These are phyloP conservation scores for Globisporangium middletonii DNA, from an alignment of 352 stramenopile genomes.

Conservation along the genomic window DNA sequence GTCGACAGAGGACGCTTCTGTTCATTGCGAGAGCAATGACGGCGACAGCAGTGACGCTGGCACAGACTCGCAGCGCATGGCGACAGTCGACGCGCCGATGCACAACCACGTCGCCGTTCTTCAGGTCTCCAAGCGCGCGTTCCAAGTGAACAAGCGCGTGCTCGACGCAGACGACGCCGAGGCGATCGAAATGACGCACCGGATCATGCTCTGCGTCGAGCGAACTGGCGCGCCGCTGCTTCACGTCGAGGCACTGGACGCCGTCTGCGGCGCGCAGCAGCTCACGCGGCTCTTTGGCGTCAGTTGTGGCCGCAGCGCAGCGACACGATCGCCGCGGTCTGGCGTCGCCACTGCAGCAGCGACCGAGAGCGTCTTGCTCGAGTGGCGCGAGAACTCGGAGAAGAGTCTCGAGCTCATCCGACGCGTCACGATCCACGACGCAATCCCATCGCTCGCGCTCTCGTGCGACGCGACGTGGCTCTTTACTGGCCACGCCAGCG, in stretches of 20 bases:
- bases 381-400: constrained; percentile 23
- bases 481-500: constrained; percentile 33
- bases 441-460: constrained; percentile 28
- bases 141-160: constrained; percentile 6
- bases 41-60: not conserved
- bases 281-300: constrained; percentile 35
- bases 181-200: constrained; percentile 1
- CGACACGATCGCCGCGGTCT: no score
- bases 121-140: constrained; percentile 36
- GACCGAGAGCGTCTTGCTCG: constrained; percentile 24
- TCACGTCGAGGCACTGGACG: constrained; percentile 28
- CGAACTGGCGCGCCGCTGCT: constrained; percentile 26
- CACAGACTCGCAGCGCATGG: constrained; percentile 1
- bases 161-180: not conserved
- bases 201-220: constrained; percentile 48
- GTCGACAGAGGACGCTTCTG: no score
- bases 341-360: not conserved
- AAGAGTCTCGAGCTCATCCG: constrained; percentile 13
- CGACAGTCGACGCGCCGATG: constrained; percentile 16
- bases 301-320: not conserved
- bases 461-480: constrained; percentile 45
- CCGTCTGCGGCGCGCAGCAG: constrained; percentile 23
- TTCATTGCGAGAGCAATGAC: no score
- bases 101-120: constrained; percentile 47
- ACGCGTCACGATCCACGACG: constrained; percentile 25